Base-by-base conservation (phyloP, 108 stramenopile species). In the Skeletonema potamos region DNA sequence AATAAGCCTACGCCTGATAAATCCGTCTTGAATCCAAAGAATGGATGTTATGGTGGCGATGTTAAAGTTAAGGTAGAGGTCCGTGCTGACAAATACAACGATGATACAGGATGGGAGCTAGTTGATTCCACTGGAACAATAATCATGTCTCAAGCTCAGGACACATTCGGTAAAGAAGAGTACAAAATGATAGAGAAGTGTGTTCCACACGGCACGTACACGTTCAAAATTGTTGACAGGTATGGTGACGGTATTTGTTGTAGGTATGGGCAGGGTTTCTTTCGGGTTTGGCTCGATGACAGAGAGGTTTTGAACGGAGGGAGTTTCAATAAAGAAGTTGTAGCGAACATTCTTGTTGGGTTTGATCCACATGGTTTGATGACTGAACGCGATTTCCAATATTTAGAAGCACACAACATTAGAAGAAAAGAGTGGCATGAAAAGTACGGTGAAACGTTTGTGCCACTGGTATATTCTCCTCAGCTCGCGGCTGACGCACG, bases 361-460 rank as follows among this genome's bases (percentile, higher is more conserved):
- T 81, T 39, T 62, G 48, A 70, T 26, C 73, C 79, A 17, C 11
- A 15, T 18, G 63, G 66, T 9, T 29, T 36, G 28, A 81, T 81
- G 79, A 65, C 55, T 20, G 58, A 74, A 29, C 57, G 79, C 15
- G 68, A 81, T 29, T 17, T 22, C 29, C 51, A 70, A 20, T 81
- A 81, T 58, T 41, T 81, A 17, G 67, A 70, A 54, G 72, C 72
- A 13, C 79, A 81, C 62, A 81, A 81, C 41, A 48, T 27, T 2
- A 67, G 79, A n/a, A 39, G 79, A 32, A 69, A 74, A 56, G 73
- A 64, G 4, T 81, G 79, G 79, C 68, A 81, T 34, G 68, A 74
- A 34, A 11, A 61, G 17, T 64, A 81, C 54, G 70, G 70, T 39
- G 27, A 68, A n/a, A 51, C 79, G 0, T 70, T 73, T 44, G 79